Conservation (phyloP, 495 filamentous ascomycete species). For the Paragyromitra xinjiangensis region DNA sequence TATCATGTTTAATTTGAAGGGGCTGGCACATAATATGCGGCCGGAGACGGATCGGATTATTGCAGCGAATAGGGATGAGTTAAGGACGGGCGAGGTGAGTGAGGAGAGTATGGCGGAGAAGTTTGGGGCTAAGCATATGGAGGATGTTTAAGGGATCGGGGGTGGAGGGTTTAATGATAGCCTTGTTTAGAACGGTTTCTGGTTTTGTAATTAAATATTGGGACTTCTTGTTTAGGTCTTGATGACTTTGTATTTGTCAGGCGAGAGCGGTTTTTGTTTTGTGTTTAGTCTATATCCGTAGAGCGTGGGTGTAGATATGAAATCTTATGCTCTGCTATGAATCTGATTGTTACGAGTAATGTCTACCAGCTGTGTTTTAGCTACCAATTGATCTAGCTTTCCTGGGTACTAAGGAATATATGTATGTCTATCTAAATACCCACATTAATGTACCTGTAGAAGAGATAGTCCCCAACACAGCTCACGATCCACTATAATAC, state of each 20-base stretch:
- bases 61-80: conserved; percentile 6
- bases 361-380: neutral
- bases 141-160: neutral
- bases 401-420: neutral
- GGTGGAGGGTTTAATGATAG: neutral
- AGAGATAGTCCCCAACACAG: neutral
- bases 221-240: neutral
- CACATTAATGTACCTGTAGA: neutral
- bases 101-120: neutral
- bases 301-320: too few species aligned
- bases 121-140: conserved; percentile 2
- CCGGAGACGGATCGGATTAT: conserved; percentile 29
- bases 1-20: conserved; percentile 43
- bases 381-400: neutral
- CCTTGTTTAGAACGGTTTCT: neutral
- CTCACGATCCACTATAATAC: neutral
- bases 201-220: neutral
- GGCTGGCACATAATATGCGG: conserved; percentile 7
- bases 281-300: neutral
- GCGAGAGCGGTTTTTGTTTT: neutral
- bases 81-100: neutral
- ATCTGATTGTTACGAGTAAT: too few species aligned
- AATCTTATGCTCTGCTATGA: too few species aligned
- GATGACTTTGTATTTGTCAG: neutral
- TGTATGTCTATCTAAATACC: neutral